Conservation (phyloP, 2,329 filamentous ascomycete species). For the Ilyonectria mors-panacis region DNA sequence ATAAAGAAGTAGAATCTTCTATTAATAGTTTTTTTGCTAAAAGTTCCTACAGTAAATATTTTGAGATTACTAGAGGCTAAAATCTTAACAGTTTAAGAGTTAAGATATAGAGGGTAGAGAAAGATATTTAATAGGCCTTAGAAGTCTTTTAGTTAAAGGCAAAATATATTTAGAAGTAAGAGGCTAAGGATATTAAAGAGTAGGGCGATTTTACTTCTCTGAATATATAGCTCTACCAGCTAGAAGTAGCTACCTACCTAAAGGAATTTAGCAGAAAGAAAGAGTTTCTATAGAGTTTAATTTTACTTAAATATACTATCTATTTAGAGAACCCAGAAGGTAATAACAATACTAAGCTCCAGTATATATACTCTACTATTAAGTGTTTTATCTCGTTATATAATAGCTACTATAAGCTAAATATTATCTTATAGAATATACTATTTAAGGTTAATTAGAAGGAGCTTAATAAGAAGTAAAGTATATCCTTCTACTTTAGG, state of each 20-base stretch:
- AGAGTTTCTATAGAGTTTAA: background rate
- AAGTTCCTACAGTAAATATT: background rate
- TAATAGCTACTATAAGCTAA: background rate
- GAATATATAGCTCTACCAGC: background rate
- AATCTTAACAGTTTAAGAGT: background rate
- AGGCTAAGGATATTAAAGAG: background rate
- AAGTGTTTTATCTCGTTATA: background rate
- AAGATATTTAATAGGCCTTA: background rate
- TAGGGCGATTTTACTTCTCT: background rate
- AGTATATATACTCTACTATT: background rate
- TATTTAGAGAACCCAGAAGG: background rate
- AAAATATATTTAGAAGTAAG: background rate
- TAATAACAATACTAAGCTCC: background rate
- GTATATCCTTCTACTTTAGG: background rate
- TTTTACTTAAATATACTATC: background rate
- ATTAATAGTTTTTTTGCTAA: conserved; percentile 1
- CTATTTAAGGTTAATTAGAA: background rate
- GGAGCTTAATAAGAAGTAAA: conserved; percentile 11
- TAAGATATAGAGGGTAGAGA: background rate
- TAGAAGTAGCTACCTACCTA: background rate
- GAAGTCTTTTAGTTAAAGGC: background rate
- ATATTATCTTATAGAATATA: background rate
- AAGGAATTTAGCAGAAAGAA: conserved; percentile 6
- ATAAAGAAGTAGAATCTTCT: background rate
- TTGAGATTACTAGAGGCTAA: background rate